Percentiles rank a stretch among this genome's conserved stretches.
Evolutionary conservation across 2,329 filamentous ascomycete genomes (phyloP).

Genomic region (Claviceps humidiphila): DNA sequence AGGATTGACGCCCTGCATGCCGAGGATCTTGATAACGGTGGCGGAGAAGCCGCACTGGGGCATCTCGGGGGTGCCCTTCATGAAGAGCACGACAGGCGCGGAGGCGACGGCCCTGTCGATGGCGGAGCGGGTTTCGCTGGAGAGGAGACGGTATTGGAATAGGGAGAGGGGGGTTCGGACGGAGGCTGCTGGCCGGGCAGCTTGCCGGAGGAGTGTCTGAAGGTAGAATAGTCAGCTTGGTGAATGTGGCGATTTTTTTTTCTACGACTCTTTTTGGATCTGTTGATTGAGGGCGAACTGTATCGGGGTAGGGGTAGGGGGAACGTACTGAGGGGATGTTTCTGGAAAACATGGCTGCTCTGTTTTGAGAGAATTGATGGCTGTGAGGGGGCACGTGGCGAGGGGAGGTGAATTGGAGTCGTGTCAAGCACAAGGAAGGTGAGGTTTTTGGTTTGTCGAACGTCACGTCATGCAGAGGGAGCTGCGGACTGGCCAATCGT

Average conservation of each 20-base stretch:
- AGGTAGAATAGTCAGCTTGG: neutral
- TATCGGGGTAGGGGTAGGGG: rapidly evolving
- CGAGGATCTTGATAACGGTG: slow-evolving; percentile 87
- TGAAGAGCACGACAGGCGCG: slow-evolving; percentile 91
- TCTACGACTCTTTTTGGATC: neutral
- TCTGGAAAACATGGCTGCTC: slow-evolving; percentile 8
- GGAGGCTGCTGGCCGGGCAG: slow-evolving; percentile 17
- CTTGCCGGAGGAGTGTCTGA: slow-evolving; percentile 18
- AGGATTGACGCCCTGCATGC: slow-evolving; percentile 88
- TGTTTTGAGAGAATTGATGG: no score
- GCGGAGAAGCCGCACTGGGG: slow-evolving; percentile 96
- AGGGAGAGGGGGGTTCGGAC: slow-evolving; percentile 16
- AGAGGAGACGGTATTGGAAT: slow-evolving; percentile 55
- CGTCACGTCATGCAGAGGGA: no score
- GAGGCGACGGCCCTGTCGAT: slow-evolving; percentile 85
- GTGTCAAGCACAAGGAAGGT: no score
- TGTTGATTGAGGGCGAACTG: neutral
- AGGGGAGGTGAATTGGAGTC: no score
- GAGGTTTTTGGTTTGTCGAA: no score
- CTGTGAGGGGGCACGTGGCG: no score
- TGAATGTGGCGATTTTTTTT: neutral
- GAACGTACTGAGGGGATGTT: slow-evolving; percentile 13
- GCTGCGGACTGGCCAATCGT: no score
- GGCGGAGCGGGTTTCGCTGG: slow-evolving; percentile 62
- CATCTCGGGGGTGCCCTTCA: slow-evolving; percentile 96